phyloP scores from a whole-genome alignment of 306 rosid species.

The Acmispon strigosus region DNA sequence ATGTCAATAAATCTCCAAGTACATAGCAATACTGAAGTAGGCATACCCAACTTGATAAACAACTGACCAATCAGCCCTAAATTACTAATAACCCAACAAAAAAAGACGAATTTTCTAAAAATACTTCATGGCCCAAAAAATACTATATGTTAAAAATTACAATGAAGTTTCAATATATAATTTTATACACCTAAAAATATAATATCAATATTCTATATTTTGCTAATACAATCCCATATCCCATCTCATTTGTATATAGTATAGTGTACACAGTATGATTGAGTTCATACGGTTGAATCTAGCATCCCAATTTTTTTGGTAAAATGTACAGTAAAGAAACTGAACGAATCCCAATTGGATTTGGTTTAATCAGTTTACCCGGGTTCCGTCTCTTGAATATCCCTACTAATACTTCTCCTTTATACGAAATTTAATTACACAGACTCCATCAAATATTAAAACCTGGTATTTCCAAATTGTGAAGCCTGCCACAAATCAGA shows the following conservation, averaged over 20 bases:
- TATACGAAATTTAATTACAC: not conserved
- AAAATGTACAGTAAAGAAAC: slow-evolving; percentile 3
- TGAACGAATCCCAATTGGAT: not conserved
- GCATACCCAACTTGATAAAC: not conserved
- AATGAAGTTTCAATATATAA: not conserved
- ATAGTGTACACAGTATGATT: not conserved
- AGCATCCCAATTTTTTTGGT: not conserved
- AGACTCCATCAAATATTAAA: slow-evolving; percentile 12
- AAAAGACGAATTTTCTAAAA: not conserved
- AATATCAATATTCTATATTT: not conserved
- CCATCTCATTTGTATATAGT: not conserved
- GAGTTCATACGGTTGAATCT: slow-evolving; percentile 8
- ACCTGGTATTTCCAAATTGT: slow-evolving; percentile 5
- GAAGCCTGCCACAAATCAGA: slow-evolving; percentile 16
- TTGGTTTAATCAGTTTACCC: slow-evolving; percentile 3
- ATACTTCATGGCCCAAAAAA: not conserved
- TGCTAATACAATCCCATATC: not conserved
- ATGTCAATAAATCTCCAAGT: slow-evolving; percentile 8
- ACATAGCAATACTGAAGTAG: not conserved
- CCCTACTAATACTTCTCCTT: not conserved
- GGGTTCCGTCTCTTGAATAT: slow-evolving; percentile 1
- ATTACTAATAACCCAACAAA: not conserved
- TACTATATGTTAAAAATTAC: not conserved
- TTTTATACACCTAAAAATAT: not conserved
- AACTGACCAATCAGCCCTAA: not conserved